Base-by-base conservation (phyloP, 1,284 basidiomycete species). In the Wallemia mellicola region DNA sequence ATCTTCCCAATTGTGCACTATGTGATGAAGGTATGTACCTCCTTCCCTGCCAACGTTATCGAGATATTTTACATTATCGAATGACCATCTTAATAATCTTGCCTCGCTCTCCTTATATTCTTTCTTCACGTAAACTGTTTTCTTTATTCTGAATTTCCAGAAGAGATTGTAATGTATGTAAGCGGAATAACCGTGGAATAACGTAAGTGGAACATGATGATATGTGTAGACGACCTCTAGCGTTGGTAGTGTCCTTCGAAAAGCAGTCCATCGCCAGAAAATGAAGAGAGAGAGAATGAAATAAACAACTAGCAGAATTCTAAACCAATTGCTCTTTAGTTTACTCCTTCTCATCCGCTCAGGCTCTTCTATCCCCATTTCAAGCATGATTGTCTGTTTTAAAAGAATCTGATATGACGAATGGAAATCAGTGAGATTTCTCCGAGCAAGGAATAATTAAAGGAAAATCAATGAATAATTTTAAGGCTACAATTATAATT, bases 11-110 rank as follows among this genome's bases (percentile, higher is more conserved):
- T 65, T 63, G 25, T 65, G 58, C 1, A 64, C 61, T 25, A 68
- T 67, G 58, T 68, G 67, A 22, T 62, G 61, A 2, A 68, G 61
- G 61, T 68, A 69, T 1, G 68, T 69, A 59, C 65, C 67, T 1
- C 68, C 68, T 61, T 69, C 68, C 28, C 68, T 57, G 0, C 68
- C 68, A 1, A 64, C 58, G 61, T 69, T 69, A 19, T 60, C 54
- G 25, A 69, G 59, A 19, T 59, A 27, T 1, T 67, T 61, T 17
- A 69, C 64, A 59, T 67, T 66, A 57, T 68, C 66, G 5, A 64
- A 65, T 19, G 63, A 56, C 25, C 62, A 62, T 11, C 63, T 25
- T 24, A 67, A 54, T 14, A 62, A 59, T 24, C 60, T 32, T 7
- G 7, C 30, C 7, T 32, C 30, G 9, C 9, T 19, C 19, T n/a